A percentile compares a stretch with the other conserved stretches of the same genome.
These are phyloP conservation scores for Pyricularia pennisetigena DNA, from an alignment of 2,329 filamentous ascomycete species.

Conservation along the genomic window DNA sequence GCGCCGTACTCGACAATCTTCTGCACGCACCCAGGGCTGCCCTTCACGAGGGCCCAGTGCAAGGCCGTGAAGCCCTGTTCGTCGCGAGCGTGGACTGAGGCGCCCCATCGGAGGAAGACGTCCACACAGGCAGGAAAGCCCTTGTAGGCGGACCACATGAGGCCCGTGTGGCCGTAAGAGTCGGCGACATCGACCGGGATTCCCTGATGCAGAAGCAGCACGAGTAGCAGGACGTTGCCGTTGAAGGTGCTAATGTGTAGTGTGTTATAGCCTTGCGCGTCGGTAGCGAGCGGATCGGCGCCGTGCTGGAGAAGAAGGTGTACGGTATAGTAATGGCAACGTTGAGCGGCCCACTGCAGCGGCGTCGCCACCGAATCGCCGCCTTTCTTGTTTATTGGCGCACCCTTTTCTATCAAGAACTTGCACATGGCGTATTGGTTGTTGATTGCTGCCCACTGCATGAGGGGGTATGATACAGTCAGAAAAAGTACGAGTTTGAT, in stretches of 20 bases:
- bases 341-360: constrained; percentile 92
- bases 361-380: constrained; percentile 92
- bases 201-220: constrained; percentile 86
- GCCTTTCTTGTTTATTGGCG: constrained; percentile 89
- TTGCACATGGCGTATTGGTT: constrained; percentile 97
- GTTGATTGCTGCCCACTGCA: constrained; percentile 90
- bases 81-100: constrained; percentile 81
- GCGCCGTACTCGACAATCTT: constrained; percentile 94
- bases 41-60: constrained; percentile 95
- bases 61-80: constrained; percentile 90
- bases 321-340: constrained; percentile 94
- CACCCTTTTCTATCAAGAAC: constrained; percentile 75
- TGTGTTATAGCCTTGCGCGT: constrained; percentile 96
- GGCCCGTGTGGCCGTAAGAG: constrained; percentile 78
- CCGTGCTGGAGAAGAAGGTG: constrained; percentile 85
- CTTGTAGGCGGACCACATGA: constrained; percentile 99
- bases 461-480: neutral
- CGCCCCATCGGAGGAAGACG: constrained; percentile 87
- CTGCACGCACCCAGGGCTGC: constrained; percentile 77
- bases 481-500: neutral
- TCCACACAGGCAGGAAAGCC: constrained; percentile 89
- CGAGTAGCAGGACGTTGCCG: constrained; percentile 83
- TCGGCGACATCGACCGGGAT: constrained; percentile 90
- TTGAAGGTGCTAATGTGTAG: constrained; percentile 96
- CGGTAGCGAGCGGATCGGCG: constrained; percentile 84